Evolutionary conservation across 179 eudicot species (phyloP).

Genomic region (Beta corolliflora): DNA sequence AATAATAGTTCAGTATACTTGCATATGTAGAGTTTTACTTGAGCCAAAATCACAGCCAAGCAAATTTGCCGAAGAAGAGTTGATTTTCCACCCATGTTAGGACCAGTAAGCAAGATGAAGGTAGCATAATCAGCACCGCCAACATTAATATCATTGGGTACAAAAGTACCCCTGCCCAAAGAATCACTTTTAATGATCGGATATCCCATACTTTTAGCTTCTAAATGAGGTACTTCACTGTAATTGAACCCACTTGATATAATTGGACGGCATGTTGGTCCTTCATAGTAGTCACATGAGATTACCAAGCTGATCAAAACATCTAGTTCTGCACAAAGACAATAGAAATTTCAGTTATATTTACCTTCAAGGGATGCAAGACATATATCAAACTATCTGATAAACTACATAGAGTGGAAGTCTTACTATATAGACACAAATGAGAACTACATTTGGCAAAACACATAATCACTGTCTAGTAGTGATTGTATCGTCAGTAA

Average conservation of each 20-base stretch:
- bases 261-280: constrained; percentile 80
- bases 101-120: constrained; percentile 94
- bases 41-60: constrained; percentile 93
- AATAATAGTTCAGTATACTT: constrained; percentile 4
- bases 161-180: constrained; percentile 79
- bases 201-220: constrained; percentile 86
- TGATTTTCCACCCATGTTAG: constrained; percentile 99
- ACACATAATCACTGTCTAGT: background rate
- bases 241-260: constrained; percentile 39
- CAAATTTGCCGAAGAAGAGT: constrained; percentile 98
- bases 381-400: background rate
- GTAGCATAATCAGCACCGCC: constrained; percentile 74
- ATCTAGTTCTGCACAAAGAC: constrained; percentile 77
- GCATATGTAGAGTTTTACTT: constrained; percentile 48
- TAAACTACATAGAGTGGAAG: background rate
- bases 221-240: constrained; percentile 54
- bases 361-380: background rate
- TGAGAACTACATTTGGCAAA: constrained; percentile 11
- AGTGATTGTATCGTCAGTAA: background rate
- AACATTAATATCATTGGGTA: constrained; percentile 74
- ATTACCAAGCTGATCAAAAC: constrained; percentile 83
- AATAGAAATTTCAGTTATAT: constrained; percentile 13
- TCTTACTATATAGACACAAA: background rate
- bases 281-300: constrained; percentile 86
- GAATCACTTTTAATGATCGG: constrained; percentile 79